Evolutionary conservation across 140 eudicot species (phyloP), one percentile per base, ranked within the genome.

Genomic region (Cichorium intybus): DNA sequence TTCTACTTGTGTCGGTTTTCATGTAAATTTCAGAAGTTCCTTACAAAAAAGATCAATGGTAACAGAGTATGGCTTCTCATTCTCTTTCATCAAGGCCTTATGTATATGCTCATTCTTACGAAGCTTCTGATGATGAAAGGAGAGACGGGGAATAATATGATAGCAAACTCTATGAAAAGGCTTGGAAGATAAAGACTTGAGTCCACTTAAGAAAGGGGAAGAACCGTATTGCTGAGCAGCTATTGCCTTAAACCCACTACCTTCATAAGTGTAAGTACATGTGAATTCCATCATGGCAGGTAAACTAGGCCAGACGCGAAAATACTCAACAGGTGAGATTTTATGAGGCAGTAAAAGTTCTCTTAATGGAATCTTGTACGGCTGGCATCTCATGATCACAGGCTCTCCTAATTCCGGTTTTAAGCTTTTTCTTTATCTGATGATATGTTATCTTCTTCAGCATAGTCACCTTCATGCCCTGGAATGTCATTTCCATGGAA

Each of bases 221-320:
- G 95, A 84, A 56, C 96, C 99, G 52, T 88, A 93, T 71, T 93
- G 99, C 69, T 93, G 96, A 11, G 99, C 99, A 73, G 99, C 99
- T 17, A 97, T 93, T 21, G 99, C 99, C 81, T 78, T 93, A 69
- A 93, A 93, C 14, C 99, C 99, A 66, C 99, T 93, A 64, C 99
- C 99, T 82, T 93, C 95, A 21, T 93, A 93, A n/a, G 93, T 83
- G 58, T 93, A 93, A 39, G 96, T 88, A 47, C 99, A 97, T 12
- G 97, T 93, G 48, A 73, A 93, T 77, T 93, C 99, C 70, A 93
- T 93, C 76, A 93, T 85, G 71, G 97, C 99, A 77, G 99, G 99
- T 49, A 93, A 79, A 86, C 97, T 93, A 53, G 99, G 99, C 99
- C 99, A 93, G 52, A 93, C 56, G 16, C 99, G 93, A 77, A 93